Conservation (phyloP, 805 yeast genomes). For the Candida chilensis region DNA sequence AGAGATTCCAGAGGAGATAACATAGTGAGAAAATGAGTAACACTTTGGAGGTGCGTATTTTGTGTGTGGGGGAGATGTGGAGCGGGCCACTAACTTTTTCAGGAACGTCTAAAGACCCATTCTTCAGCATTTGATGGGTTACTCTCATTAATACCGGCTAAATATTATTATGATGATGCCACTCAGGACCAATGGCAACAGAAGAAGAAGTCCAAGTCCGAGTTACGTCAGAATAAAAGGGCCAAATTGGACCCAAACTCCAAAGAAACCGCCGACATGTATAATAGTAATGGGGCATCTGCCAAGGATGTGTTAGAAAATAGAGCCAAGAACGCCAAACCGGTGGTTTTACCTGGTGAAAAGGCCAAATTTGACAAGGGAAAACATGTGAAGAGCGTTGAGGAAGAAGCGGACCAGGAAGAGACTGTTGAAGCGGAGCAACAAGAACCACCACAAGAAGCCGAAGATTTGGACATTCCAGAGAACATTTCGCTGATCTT, state of each 20-base stretch:
- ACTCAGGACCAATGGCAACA: constrained; percentile 87
- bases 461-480: constrained; percentile 4
- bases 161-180: constrained; percentile 87
- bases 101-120: constrained; percentile 73
- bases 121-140: constrained; percentile 83
- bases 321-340: constrained; percentile 45
- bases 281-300: constrained; percentile 27
- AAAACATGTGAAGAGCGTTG: constrained; percentile 3
- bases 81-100: constrained; percentile 3
- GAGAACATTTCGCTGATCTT: constrained; percentile 34
- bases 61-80: background rate
- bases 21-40: constrained; percentile 43
- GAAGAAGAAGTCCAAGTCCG: constrained; percentile 65
- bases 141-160: constrained; percentile 86
- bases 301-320: constrained; percentile 56
- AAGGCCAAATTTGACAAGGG: background rate
- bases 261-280: constrained; percentile 31
- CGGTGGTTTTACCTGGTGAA: constrained; percentile 22
- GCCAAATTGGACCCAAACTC: constrained; percentile 69
- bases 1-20: no score
- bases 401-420: constrained; percentile 4
- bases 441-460: background rate
- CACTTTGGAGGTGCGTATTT: constrained; percentile 45
- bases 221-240: constrained; percentile 48
- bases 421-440: constrained; percentile 4